Base-by-base conservation (phyloP, 2,329 filamentous ascomycete species). In the Exophiala sideris region DNA sequence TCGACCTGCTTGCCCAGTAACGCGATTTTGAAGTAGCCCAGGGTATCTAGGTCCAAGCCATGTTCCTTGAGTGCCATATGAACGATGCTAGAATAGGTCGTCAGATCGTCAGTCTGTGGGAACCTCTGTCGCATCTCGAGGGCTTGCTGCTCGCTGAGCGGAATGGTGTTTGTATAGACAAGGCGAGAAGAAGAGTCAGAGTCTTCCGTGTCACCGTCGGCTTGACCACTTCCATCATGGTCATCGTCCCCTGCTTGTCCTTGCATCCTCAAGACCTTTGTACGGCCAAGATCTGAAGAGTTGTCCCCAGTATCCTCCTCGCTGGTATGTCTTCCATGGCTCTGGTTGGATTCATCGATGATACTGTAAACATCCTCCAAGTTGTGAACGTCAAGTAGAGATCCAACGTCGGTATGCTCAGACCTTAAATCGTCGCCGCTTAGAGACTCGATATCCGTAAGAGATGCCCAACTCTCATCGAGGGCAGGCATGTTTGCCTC, bases 381-480 rank as follows among this genome's bases (percentile, higher is more conserved):
- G 24, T 66, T 68, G 50, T 70, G 66, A 41, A 71, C 70, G 55
- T 71, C 72, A 46, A 77, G 69, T 42, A 77, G 60, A 18, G 74
- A 77, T 12, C 66, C 71, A 20, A 65, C 58, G 60, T 76, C 73
- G 9, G 74, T 74, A 46, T 71, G 67, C 36, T 76, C 73, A 2
- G 74, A 76, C 33, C 67, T 71, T 52, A 68, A 65, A 46, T 72
- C 74, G 61, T 77, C 73, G 52, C 76, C 73, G 2, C 72, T 74
- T 47, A 73, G 70, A 18, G 68, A 64, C 54, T 76, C 73, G 14
- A 71, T 70, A n/a, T 66, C 67, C 49, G 71, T 73, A 53, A 76
- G 63, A 2, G 71, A 73, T 16, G 74, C 71, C 74, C 74, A 76
- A 60, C 74, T 76, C 50, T 76, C 74, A 51, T 71, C 72, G 54